Conservation (phyloP, 805 yeast species). For the Metschnikowia baotianmanensis region DNA sequence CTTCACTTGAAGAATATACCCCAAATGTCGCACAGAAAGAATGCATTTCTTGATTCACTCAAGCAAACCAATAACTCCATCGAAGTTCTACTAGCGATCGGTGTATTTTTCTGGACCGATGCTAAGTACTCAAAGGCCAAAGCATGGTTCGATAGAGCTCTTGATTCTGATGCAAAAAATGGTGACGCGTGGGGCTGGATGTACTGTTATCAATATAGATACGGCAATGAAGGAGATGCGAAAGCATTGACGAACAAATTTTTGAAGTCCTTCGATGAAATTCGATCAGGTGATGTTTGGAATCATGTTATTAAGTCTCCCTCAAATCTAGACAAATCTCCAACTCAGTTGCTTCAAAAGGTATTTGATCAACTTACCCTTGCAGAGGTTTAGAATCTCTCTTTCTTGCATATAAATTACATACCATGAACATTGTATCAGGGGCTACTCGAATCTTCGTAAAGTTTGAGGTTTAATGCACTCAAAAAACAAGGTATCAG, state of each 20-base stretch:
- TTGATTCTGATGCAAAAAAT: conserved; percentile 49
- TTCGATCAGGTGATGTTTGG: conserved; percentile 67
- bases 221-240: conserved; percentile 10
- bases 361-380: conserved; percentile 21
- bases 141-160: conserved; percentile 73
- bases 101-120: conserved; percentile 62
- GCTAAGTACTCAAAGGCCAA: conserved; percentile 62
- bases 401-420: background rate
- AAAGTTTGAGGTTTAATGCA: conserved; percentile 66
- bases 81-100: conserved; percentile 59
- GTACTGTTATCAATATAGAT: conserved; percentile 25
- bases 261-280: conserved; percentile 23
- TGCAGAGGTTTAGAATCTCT: background rate
- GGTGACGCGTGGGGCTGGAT: conserved; percentile 82
- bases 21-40: conserved; percentile 51
- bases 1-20: conserved; percentile 49
- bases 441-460: conserved; percentile 36
- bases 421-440: background rate
- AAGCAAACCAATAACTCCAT: conserved; percentile 61
- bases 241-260: conserved; percentile 1
- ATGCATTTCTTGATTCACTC: conserved; percentile 67
- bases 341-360: conserved; percentile 39
- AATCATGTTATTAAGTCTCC: conserved; percentile 47
- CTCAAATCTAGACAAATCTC: conserved; percentile 40
- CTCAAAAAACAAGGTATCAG: conserved; percentile 79